These are phyloP conservation scores for Penicillium olsonii DNA, from an alignment of 2,329 filamentous ascomycete species.

Conservation along the genomic window DNA sequence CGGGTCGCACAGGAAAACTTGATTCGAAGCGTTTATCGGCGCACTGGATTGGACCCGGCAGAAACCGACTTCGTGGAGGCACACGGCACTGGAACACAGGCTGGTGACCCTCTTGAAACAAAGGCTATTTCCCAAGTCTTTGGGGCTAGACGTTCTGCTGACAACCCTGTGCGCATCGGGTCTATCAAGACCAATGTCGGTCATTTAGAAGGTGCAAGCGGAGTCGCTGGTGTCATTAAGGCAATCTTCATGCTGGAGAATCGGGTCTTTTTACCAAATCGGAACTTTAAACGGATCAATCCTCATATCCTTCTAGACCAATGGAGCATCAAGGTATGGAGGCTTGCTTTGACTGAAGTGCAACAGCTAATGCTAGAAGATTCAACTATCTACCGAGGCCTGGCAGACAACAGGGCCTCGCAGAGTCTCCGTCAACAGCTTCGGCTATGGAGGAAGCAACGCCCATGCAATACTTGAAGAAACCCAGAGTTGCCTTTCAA, in stretches of 20 bases:
- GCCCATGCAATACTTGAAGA: slow-evolving; percentile 46
- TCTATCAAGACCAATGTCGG: slow-evolving; percentile 29
- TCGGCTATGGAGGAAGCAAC: slow-evolving; percentile 52
- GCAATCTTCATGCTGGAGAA: slow-evolving; percentile 46
- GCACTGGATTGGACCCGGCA: slow-evolving; percentile 23
- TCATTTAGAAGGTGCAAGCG: slow-evolving; percentile 30
- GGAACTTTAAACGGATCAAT: slow-evolving; percentile 44
- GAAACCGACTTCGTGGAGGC: slow-evolving; percentile 27
- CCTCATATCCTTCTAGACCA: slow-evolving; percentile 35
- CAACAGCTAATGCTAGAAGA: slow-evolving; percentile 6
- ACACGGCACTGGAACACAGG: slow-evolving; percentile 34
- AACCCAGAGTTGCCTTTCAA: slow-evolving; percentile 10
- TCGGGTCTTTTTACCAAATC: slow-evolving; percentile 47
- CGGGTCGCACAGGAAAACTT: slow-evolving; percentile 32
- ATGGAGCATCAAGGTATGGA: slow-evolving; percentile 38
- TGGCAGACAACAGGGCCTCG: slow-evolving; percentile 8
- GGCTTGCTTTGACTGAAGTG: not conserved
- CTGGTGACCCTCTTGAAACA: slow-evolving; percentile 33
- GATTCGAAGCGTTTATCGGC: slow-evolving; percentile 30
- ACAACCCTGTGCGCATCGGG: slow-evolving; percentile 23
- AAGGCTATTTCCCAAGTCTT: slow-evolving; percentile 27
- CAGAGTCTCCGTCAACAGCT: slow-evolving; percentile 39
- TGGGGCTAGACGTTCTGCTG: slow-evolving; percentile 9
- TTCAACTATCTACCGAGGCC: slow-evolving; percentile 4
- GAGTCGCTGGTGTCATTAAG: slow-evolving; percentile 41